Percentiles rank a stretch among this genome's conserved stretches.
Conservation (phyloP, 2,329 filamentous ascomycete genomes). For the Ophiostoma piceae region DNA sequence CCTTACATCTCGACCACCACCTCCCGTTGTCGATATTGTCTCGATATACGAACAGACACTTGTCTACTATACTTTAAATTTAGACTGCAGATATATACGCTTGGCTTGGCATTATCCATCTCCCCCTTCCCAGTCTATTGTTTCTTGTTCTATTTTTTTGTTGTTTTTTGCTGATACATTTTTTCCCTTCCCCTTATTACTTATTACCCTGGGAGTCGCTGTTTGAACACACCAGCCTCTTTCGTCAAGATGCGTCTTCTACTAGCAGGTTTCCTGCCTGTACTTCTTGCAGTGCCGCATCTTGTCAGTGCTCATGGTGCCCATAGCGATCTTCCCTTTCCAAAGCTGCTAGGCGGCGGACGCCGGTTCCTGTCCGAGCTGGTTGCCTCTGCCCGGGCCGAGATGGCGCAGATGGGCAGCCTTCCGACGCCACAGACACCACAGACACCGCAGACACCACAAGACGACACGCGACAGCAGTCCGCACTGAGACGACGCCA, state of each 20-base stretch:
- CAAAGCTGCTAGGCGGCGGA: neutral
- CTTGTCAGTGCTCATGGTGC: neutral
- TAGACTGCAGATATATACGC: neutral
- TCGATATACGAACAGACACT: too few relatives aligned
- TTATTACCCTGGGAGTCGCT: neutral
- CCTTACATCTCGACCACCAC: neutral
- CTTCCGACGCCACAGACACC: neutral
- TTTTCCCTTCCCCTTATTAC: neutral
- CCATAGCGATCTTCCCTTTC: neutral
- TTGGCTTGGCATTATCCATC: neutral
- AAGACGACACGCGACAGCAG: neutral
- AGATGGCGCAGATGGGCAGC: neutral
- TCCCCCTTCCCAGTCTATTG: neutral
- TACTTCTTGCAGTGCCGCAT: neutral
- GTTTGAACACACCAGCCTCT: neutral
- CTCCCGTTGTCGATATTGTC: neutral
- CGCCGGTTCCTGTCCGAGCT: neutral
- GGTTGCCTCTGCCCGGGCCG: neutral
- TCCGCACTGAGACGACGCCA: neutral
- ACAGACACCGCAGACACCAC: too few relatives aligned
- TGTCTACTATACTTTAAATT: neutral
- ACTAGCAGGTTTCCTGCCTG: neutral
- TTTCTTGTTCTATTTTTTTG: too few relatives aligned
- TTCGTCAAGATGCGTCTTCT: neutral
- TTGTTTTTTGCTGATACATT: neutral